Evolutionary conservation across 495 filamentous ascomycete genomes (phyloP), one percentile per base, ranked within the genome.

Genomic region (Aspergillus haitiensis): DNA sequence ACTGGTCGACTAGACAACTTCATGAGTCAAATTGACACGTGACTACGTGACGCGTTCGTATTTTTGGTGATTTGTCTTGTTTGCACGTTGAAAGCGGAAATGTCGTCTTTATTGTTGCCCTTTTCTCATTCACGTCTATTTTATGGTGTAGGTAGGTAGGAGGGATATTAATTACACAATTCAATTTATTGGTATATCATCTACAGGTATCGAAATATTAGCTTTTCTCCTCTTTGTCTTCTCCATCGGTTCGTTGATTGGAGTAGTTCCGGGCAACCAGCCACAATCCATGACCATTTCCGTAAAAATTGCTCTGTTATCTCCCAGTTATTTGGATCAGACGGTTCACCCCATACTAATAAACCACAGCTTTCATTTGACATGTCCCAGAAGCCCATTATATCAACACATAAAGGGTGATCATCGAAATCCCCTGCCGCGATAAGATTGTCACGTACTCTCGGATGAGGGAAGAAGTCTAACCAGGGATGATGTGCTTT

Each of bases 271-370:
- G 70, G 66, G 70, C 80, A 83, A 16, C 79, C 81, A n/a, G 74
- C 65, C 8, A 84, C 61, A 16, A 83, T 61, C 70, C 78, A 83
- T 2, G 75, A 69, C 78, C 79, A 83, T 32, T 81, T 81, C 55
- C 70, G 72, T 31, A 78, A 49, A 62, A 84, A 84, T 0, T 67
- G 61, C 61, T 81, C 78, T 0, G 73, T 78, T 13, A 83, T 62
- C 62, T 83, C 80, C 80, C 81, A 84, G 34, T 71, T 78, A 3
- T 61, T 60, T 36, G 72, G 70, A 60, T 75, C 71, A 70, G 76
- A 76, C 0, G 81, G 77, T 37, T 82, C 77, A 8, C 80, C 78
- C 81, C 81, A 82, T 1, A 84, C 73, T n/a, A 84, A 34, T 36
- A 81, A 15, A 1, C 76, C 77, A 34, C 68, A 71, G 16, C 67